A percentile compares a stretch with the other conserved stretches of the same genome.
These are phyloP conservation scores for Knoxia roxburghii DNA, from an alignment of 257 asterid genomes.

Conservation along the genomic window DNA sequence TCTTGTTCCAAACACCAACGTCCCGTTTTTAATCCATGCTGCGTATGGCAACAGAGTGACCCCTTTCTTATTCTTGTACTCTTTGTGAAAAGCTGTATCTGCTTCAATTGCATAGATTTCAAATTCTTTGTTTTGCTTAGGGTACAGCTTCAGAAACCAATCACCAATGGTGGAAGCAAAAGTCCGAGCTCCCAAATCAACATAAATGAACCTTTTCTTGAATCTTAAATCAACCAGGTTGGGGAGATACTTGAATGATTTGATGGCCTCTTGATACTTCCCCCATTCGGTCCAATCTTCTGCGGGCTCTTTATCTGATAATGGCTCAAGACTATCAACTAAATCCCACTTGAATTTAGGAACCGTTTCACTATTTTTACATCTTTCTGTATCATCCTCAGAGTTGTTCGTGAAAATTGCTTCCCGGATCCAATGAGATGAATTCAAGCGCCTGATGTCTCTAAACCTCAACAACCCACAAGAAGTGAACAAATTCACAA, in stretches of 20 bases:
- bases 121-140: constrained; percentile 18
- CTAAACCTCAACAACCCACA: constrained; percentile 9
- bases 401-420: constrained; percentile 6
- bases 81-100: constrained; percentile 16
- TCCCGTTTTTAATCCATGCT: constrained; percentile 15
- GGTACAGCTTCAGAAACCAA: constrained; percentile 21
- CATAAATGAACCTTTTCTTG: constrained; percentile 18
- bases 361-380: neutral
- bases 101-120: constrained; percentile 22
- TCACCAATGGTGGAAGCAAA: constrained; percentile 15
- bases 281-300: constrained; percentile 15
- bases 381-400: neutral
- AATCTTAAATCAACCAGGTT: constrained; percentile 15
- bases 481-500: constrained; percentile 5
- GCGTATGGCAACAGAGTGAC: constrained; percentile 23
- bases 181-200: constrained; percentile 20
- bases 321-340: constrained; percentile 8
- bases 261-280: constrained; percentile 11
- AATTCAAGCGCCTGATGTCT: constrained; percentile 6
- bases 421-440: constrained; percentile 7
- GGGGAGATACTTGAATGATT: constrained; percentile 11
- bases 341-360: constrained; percentile 9
- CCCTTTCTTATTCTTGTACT: constrained; percentile 16
- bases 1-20: constrained; percentile 16
- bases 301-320: constrained; percentile 11